These are phyloP conservation scores for Lactifluus hygrophoroides DNA, from an alignment of 768 basidiomycete genomes.

Conservation along the genomic window DNA sequence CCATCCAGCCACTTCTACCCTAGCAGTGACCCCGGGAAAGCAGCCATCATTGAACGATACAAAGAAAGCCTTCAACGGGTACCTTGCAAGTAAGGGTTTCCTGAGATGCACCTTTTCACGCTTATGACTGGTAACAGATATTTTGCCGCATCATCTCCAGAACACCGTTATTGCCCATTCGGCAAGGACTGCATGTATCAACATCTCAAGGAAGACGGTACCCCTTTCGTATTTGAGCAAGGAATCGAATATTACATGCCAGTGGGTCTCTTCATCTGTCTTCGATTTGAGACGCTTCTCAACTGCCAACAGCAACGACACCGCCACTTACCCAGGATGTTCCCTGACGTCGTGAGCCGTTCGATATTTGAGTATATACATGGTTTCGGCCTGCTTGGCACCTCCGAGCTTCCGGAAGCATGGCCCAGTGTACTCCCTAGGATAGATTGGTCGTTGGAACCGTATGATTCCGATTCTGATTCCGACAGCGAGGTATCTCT, in stretches of 20 bases:
- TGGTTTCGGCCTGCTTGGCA: background rate
- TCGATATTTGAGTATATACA: constrained; percentile 1
- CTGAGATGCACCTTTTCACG: background rate
- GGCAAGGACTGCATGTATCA: constrained; percentile 78
- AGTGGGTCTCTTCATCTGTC: constrained; percentile 28
- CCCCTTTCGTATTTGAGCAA: constrained; percentile 43
- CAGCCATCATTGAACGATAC: constrained; percentile 44
- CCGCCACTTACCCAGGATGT: background rate
- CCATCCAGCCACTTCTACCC: constrained; percentile 65
- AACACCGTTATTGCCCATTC: constrained; percentile 60
- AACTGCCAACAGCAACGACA: constrained; percentile 11
- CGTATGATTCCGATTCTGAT: background rate
- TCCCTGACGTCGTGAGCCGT: constrained; percentile 1
- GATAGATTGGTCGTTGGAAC: background rate
- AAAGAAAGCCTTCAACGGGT: constrained; percentile 66
- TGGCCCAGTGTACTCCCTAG: background rate
- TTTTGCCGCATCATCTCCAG: constrained; percentile 45
- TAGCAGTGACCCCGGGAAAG: constrained; percentile 46
- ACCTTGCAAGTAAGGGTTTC: constrained; percentile 48
- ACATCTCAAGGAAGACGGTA: constrained; percentile 60
- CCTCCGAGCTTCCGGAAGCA: background rate
- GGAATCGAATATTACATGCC: constrained; percentile 49
- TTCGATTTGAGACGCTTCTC: background rate
- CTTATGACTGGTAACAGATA: constrained; percentile 35
- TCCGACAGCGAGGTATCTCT: background rate